Base-by-base conservation (phyloP, 768 basidiomycete species). In the Asterophora lycoperdoides region DNA sequence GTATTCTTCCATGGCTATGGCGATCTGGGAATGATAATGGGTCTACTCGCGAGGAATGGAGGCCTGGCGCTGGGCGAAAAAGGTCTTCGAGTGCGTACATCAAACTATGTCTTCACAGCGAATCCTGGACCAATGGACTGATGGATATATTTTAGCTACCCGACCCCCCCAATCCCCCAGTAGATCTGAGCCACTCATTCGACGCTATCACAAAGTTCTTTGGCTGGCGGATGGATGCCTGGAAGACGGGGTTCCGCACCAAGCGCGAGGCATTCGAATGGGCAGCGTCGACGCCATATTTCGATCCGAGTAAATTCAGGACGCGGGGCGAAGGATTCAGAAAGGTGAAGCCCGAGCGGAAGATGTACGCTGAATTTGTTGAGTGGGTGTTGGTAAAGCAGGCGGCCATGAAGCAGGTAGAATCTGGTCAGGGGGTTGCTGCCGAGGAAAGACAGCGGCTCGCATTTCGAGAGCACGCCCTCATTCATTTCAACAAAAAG, bases 1-100 rank as follows among this genome's bases (percentile, higher is more conserved):
- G n/a, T n/a, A n/a, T n/a, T n/a, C n/a, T 78, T 78, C 56, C 73
- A 80, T 49, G 76, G 78, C 1, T 87, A 86, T 56, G 86, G 86
- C 8, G 86, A 87, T 56, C 69, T 87, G 14, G 82, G 81, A 0
- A 84, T 86, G 78, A 83, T 89, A 13, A 62, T 88, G 41, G 77
- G 80, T 8, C 61, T 83, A 11, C 62, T 88, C 14, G 75, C 72
- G 8, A 71, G 74, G 34, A 77, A 76, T 45, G 65, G 66, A 38
- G 81, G 83, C 2, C 55, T 88, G 2, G 57, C 64, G 2, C 60
- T 83, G 0, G 77, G 78, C 5, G 65, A 64, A 18, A 71, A 77
- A 36, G 86, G 85, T 0, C 61, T 88, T 15, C 84, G 79, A 72
- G 85, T 62, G 37, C 30, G 38, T 35, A 14, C 26, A n/a, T n/a